Evolutionary conservation across 257 asterid genomes (phyloP), one percentile per base, ranked within the genome.

Genomic region (Salvia rosmarinus): DNA sequence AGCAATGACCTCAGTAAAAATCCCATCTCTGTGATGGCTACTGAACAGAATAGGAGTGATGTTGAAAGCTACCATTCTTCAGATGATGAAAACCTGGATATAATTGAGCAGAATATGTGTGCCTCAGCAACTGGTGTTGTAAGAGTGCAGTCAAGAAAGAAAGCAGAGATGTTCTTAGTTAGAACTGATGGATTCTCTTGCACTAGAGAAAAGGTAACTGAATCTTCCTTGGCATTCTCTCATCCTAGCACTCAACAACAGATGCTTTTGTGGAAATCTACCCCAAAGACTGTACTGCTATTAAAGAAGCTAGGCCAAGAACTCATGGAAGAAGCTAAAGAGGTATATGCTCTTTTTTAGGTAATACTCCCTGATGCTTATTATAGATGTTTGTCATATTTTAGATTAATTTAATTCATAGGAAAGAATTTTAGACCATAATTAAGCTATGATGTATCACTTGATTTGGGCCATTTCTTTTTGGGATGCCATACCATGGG

Each of bases 201-300:
- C 82, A 74, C 88, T 46, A 81, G 99, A 81, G 99, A 95, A 77
- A 95, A 89, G 84, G 99, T 95, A 50, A 91, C 94, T 17, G 99
- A 95, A 78, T 84, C 99, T 81, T 95, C 99, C 61, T 83, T 95
- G 86, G 98, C 95, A 14, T 95, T 95, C 82, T 88, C 97, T 73
- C 98, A 95, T 79, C 98, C 99, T 32, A 89, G 95, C 82, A 95
- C 99, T 46, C 99, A 91, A 85, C 99, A 89, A 79, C 99, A 95
- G 84, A 95, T 88, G 95, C 99, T 95, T 81, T 69, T 89, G 85
- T 95, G 99, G 99, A 89, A 91, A 85, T 95, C 99, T 72, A 67
- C 88, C 10, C 99, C 99, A 0, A 95, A 89, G 85, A 95, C 98
- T 63, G 96, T 87, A 52, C 78, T 95, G 75, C 75, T 95, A 63